These are phyloP conservation scores for Pleurotus pulmonarius DNA, from an alignment of 768 basidiomycete genomes.

Conservation along the genomic window DNA sequence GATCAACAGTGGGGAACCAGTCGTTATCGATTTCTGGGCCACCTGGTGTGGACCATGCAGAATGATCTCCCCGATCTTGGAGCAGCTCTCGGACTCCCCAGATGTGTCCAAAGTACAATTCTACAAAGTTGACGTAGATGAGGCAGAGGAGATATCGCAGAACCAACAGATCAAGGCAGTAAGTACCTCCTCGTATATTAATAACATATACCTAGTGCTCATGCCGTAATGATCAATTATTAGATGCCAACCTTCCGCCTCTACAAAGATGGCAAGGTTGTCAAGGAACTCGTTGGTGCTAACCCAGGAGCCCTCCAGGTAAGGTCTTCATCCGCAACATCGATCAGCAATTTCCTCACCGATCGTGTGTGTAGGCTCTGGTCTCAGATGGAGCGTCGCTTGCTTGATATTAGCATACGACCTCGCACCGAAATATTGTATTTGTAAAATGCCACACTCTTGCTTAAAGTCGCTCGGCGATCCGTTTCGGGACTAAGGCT, in stretches of 20 bases:
- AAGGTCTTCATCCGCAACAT: constrained; percentile 4
- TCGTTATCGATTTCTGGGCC: constrained; percentile 75
- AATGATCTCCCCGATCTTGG: constrained; percentile 64
- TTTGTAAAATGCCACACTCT: too few relatives aligned
- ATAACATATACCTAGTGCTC: background rate
- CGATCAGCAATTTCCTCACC: too few relatives aligned
- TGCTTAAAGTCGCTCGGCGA: too few relatives aligned
- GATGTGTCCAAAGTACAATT: constrained; percentile 37
- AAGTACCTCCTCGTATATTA: constrained; percentile 15
- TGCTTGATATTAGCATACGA: too few relatives aligned
- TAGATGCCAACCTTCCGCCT: constrained; percentile 34
- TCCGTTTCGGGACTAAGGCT: too few relatives aligned
- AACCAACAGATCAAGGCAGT: constrained; percentile 65
- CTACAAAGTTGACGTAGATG: constrained; percentile 65
- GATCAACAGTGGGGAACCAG: constrained; percentile 44
- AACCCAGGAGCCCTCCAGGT: constrained; percentile 38
- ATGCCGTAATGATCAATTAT: background rate
- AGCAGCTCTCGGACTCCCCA: constrained; percentile 37
- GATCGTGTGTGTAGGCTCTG: too few relatives aligned
- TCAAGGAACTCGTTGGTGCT: constrained; percentile 45
- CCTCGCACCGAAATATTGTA: too few relatives aligned
- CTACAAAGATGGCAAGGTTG: constrained; percentile 32
- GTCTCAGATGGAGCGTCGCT: too few relatives aligned
- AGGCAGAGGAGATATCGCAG: constrained; percentile 36
- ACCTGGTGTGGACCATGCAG: constrained; percentile 76